Conservation (phyloP, 1,284 basidiomycete species). For the Apiotrichum mycotoxinovorans region DNA sequence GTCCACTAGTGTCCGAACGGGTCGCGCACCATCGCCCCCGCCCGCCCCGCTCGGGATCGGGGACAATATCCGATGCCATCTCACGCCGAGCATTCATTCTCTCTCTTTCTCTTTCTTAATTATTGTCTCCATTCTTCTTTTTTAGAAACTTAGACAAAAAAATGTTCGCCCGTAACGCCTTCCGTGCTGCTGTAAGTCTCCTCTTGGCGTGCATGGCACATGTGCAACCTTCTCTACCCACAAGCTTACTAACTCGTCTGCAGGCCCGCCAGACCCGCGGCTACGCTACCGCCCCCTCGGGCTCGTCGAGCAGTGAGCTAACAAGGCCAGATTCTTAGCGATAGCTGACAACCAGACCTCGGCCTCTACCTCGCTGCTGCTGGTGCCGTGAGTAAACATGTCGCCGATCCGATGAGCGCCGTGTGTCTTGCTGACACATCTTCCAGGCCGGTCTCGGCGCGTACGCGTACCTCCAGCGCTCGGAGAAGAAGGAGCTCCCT, state of each 20-base stretch:
- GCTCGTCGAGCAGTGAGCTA: slow-evolving; percentile 16
- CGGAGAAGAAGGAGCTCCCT: slow-evolving; percentile 6
- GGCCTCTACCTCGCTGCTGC: slow-evolving; percentile 33
- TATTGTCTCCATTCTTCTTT: background rate
- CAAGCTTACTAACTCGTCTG: background rate
- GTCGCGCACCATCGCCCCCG: no score
- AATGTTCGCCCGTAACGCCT: slow-evolving; percentile 16
- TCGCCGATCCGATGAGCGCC: background rate
- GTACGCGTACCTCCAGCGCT: slow-evolving; percentile 40
- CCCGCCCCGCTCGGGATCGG: no score
- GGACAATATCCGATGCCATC: no score
- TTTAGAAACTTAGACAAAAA: background rate
- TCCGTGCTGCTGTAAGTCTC: slow-evolving; percentile 20
- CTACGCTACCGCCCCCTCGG: slow-evolving; percentile 8
- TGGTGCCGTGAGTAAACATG: slow-evolving; percentile 31
- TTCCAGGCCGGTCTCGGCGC: slow-evolving; percentile 34
- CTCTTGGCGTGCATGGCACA: no score
- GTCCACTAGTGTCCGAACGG: no score
- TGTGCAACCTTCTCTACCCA: background rate
- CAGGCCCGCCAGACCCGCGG: slow-evolving; percentile 7
- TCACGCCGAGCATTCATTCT: no score
- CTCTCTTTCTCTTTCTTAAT: background rate
- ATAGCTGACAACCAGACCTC: slow-evolving; percentile 25
- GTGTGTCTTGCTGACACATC: background rate
- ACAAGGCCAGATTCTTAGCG: background rate